Base-by-base conservation (phyloP, 2,329 filamentous ascomycete genomes). In the Tolypocladium album region DNA sequence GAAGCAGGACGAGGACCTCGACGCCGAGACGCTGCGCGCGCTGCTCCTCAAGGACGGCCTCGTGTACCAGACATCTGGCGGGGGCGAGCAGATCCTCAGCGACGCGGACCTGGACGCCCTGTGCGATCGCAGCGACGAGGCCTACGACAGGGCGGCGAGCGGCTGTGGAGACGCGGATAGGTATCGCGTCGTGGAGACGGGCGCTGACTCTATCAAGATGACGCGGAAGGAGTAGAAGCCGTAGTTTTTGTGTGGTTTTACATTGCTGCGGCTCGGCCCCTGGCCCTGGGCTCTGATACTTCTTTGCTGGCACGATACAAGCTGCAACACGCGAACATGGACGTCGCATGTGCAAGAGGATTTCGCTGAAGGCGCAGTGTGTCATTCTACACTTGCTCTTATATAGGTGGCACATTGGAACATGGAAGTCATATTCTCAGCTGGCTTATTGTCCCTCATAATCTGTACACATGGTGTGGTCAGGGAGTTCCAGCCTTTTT, bases 151-250 rank as follows among this genome's bases (percentile, higher is more conserved):
- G 59, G 92, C 92, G 1, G 91, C 93, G 61, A 88, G 85, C 68
- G 92, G 92, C 0, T 73, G 90, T 56, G 90, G 91, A 7, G 82
- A 87, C 66, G 86, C 86, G 1, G 87, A 83, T 57, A 82, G 78
- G 0, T 95, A 92, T 70, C 84, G 84, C 69, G 87, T 92, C 57
- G 89, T 97, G 15, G 91, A 93, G 73, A 95, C 90, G n/a, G 80
- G 77, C 1, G 74, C 77, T 0, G 76, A 82, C 56, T 81, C 82
- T 1, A 83, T 85, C 58, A 71, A 71, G 64, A 74, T 76, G 71
- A 66, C 70, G 13, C 62, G 66, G 13, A 71, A 12, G 42, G 34
- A 4, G 55, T 34, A 55, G 50, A 22, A 13, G 1, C 1, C 4
- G 31, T 3, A 24, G 17, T 45, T 4, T 15, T 36, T 2, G 6